phyloP scores from a whole-genome alignment of 2,329 filamentous ascomycete species.

The Fusarium cyanostomum region DNA sequence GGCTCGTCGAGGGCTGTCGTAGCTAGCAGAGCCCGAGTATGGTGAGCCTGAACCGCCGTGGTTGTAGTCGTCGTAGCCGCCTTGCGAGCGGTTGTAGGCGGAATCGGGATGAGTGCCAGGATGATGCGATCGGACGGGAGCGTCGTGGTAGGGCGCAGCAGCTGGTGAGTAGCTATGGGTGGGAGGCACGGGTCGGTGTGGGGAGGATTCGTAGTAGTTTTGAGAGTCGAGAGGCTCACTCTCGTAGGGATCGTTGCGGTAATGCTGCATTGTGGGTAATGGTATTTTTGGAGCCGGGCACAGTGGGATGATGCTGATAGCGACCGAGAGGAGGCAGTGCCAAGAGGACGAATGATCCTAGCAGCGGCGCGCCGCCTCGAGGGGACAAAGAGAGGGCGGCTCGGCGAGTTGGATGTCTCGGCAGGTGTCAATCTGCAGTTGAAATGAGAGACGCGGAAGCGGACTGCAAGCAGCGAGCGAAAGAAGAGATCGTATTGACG shows the following conservation, averaged over 20 bases:
- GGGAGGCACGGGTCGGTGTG: slow-evolving; percentile 33
- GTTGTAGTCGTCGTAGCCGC: slow-evolving; percentile 32
- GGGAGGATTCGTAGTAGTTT: slow-evolving; percentile 37
- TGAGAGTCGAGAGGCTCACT: slow-evolving; percentile 49
- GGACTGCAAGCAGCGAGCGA: slow-evolving; percentile 32
- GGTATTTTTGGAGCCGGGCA: slow-evolving; percentile 22
- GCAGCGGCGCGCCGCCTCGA: slow-evolving; percentile 37
- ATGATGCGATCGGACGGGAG: slow-evolving; percentile 33
- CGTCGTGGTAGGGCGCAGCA: slow-evolving; percentile 42
- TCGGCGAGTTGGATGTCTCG: slow-evolving; percentile 21
- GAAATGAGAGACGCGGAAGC: slow-evolving; percentile 20
- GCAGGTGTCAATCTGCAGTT: slow-evolving; percentile 11
- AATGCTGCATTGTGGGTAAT: slow-evolving; percentile 46
- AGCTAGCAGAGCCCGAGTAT: slow-evolving; percentile 34
- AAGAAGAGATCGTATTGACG: slow-evolving; percentile 19
- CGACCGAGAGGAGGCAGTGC: slow-evolving; percentile 18
- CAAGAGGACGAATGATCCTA: slow-evolving; percentile 31
- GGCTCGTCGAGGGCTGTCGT: slow-evolving; percentile 36
- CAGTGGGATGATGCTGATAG: slow-evolving; percentile 12
- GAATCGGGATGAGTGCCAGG: slow-evolving; percentile 41
- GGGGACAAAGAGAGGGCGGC: slow-evolving; percentile 6
- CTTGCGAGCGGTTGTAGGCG: slow-evolving; percentile 32
- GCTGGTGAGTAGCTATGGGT: slow-evolving; percentile 36
- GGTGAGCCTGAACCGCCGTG: slow-evolving; percentile 26
- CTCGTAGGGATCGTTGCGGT: slow-evolving; percentile 48